phyloP scores from a whole-genome alignment of 768 basidiomycete genomes.

The Podaxis sp. region DNA sequence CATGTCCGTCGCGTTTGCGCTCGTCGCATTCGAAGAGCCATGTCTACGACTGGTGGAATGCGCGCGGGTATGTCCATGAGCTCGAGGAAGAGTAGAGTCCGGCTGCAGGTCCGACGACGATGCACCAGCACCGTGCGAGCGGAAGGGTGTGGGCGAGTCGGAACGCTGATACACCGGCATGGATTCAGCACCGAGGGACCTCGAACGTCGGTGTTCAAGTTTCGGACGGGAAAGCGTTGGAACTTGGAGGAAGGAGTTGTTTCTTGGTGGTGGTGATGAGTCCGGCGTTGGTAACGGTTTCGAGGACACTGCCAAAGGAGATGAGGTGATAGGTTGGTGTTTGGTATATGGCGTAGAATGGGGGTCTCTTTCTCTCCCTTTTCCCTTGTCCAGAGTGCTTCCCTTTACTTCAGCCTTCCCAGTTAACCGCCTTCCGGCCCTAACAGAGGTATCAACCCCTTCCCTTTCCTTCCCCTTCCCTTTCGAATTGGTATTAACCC shows the following conservation, averaged over 20 bases:
- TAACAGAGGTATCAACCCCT: neutral
- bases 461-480: constrained; percentile 20
- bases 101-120: neutral
- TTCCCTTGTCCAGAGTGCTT: constrained; percentile 6
- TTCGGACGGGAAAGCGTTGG: neutral
- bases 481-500: neutral
- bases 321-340: constrained; percentile 11
- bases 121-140: neutral
- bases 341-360: neutral
- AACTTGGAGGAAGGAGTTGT: constrained; percentile 2
- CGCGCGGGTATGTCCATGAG: neutral
- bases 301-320: constrained; percentile 4
- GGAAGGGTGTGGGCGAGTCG: constrained; percentile 2
- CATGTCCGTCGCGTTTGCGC: neutral
- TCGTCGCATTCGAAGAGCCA: neutral
- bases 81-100: neutral
- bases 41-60: constrained; percentile 3
- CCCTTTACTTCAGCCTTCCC: constrained; percentile 14
- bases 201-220: constrained; percentile 11
- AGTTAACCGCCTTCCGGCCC: constrained; percentile 18
- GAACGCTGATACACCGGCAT: constrained; percentile 1
- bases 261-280: neutral
- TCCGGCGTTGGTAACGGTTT: neutral
- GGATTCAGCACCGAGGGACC: constrained; percentile 11
- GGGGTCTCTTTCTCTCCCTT: constrained; percentile 18